Percentiles rank a stretch among this genome's conserved stretches.
These are phyloP conservation scores for Lachancea sp. DNA, from an alignment of 805 yeast species.

Conservation along the genomic window DNA sequence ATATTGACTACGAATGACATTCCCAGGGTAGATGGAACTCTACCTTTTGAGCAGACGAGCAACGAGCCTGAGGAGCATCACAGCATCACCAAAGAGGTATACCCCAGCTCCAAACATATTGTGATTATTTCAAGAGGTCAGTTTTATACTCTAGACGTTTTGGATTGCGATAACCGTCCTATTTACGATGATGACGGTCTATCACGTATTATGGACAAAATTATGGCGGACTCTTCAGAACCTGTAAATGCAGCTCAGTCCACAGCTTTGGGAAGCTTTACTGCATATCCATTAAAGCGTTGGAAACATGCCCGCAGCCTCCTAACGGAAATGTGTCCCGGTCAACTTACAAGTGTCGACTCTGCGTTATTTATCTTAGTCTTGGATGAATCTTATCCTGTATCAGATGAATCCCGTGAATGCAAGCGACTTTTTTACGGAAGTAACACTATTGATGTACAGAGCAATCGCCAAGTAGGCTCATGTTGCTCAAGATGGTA, in stretches of 20 bases:
- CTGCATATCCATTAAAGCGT: slow-evolving; percentile 76
- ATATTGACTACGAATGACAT: slow-evolving; percentile 29
- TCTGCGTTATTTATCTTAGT: slow-evolving; percentile 75
- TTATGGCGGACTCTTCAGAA: slow-evolving; percentile 60
- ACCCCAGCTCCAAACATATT: slow-evolving; percentile 60
- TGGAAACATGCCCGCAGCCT: slow-evolving; percentile 72
- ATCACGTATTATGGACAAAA: slow-evolving; percentile 55
- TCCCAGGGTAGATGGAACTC: slow-evolving; percentile 25
- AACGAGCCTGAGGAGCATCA: slow-evolving; percentile 39
- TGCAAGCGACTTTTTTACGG: slow-evolving; percentile 77
- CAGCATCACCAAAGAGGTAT: slow-evolving; percentile 73
- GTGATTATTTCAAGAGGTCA: slow-evolving; percentile 74
- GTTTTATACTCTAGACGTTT: slow-evolving; percentile 80
- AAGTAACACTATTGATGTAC: slow-evolving; percentile 57
- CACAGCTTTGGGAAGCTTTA: slow-evolving; percentile 73
- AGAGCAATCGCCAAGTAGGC: slow-evolving; percentile 74
- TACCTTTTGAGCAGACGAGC: slow-evolving; percentile 40
- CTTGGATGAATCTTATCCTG: slow-evolving; percentile 56
- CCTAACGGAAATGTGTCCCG: slow-evolving; percentile 36
- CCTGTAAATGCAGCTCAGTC: slow-evolving; percentile 55
- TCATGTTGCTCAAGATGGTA: slow-evolving; percentile 94
- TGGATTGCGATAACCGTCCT: slow-evolving; percentile 60
- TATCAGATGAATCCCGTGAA: slow-evolving; percentile 19
- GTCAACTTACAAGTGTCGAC: slow-evolving; percentile 47
- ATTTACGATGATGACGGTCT: slow-evolving; percentile 63